Percentiles rank a stretch among this genome's conserved stretches.
phyloP scores from a whole-genome alignment of 352 stramenopile species.

The Globisporangium spiculum region DNA sequence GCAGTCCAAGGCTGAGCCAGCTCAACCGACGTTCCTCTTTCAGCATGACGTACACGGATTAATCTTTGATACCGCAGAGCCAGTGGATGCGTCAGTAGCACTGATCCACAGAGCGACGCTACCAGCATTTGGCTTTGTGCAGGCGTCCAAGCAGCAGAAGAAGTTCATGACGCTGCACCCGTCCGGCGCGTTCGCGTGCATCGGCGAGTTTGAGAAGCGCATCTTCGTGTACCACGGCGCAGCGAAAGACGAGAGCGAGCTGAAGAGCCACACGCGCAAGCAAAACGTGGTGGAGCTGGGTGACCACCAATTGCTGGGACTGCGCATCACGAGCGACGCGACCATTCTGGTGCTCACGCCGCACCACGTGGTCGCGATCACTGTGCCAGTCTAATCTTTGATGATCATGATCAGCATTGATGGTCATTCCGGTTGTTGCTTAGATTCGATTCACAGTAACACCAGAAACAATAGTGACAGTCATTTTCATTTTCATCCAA shows the following conservation, averaged over 20 bases:
- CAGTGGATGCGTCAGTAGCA: slow-evolving; percentile 18
- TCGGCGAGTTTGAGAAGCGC: slow-evolving; percentile 76
- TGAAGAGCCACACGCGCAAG: slow-evolving; percentile 43
- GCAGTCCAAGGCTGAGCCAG: neutral
- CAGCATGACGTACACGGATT: slow-evolving; percentile 80
- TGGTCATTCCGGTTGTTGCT: neutral
- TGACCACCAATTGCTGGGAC: slow-evolving; percentile 57
- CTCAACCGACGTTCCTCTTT: slow-evolving; percentile 53
- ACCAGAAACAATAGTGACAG: slow-evolving; percentile 5
- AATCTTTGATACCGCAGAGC: slow-evolving; percentile 35
- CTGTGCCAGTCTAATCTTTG: slow-evolving; percentile 15
- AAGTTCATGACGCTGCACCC: slow-evolving; percentile 76
- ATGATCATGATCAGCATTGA: neutral
- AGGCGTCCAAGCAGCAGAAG: slow-evolving; percentile 86
- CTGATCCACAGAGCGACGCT: slow-evolving; percentile 55
- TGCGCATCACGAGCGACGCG: slow-evolving; percentile 42
- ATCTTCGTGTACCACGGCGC: slow-evolving; percentile 71
- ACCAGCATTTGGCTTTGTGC: slow-evolving; percentile 80
- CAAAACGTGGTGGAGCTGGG: slow-evolving; percentile 74
- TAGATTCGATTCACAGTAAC: neutral
- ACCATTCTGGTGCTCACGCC: slow-evolving; percentile 56
- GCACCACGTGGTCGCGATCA: slow-evolving; percentile 39
- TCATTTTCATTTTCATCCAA: slow-evolving; percentile 7
- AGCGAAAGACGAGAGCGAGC: slow-evolving; percentile 23
- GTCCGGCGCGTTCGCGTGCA: slow-evolving; percentile 50